Conservation (phyloP, 768 basidiomycete species). For the Suillus fuscotomentosus region DNA sequence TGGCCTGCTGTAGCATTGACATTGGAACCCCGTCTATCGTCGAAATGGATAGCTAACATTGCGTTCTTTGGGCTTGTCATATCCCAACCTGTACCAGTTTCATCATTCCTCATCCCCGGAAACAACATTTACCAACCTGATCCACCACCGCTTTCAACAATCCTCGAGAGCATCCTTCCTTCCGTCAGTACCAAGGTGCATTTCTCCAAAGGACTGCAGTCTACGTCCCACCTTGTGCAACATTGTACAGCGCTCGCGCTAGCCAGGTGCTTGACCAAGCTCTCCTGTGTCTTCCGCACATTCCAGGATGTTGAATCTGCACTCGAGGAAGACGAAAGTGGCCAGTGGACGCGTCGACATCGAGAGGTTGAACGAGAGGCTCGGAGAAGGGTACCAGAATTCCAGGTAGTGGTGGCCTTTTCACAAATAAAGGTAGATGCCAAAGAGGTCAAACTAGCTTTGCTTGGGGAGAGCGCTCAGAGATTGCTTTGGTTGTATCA, state of each 20-base stretch:
- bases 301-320: constrained; percentile 50
- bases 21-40: constrained; percentile 82
- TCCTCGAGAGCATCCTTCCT: constrained; percentile 82
- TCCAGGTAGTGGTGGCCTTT: constrained; percentile 82
- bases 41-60: constrained; percentile 90
- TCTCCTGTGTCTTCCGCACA: constrained; percentile 47
- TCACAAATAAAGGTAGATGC: constrained; percentile 49
- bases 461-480: constrained; percentile 80
- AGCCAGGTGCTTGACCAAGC: constrained; percentile 74
- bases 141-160: constrained; percentile 69
- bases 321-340: constrained; percentile 63
- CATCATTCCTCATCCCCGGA: constrained; percentile 56
- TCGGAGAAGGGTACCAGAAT: constrained; percentile 77
- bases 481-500: constrained; percentile 87
- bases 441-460: constrained; percentile 44
- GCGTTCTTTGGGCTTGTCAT: constrained; percentile 78
- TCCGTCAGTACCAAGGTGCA: constrained; percentile 64
- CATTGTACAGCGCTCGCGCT: constrained; percentile 82
- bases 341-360: constrained; percentile 69
- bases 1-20: constrained; percentile 70
- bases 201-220: constrained; percentile 81
- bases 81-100: constrained; percentile 67
- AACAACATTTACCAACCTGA: constrained; percentile 56
- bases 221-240: constrained; percentile 72
- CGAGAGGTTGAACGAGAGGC: constrained; percentile 75